phyloP scores from a whole-genome alignment of 192 early-diverging fungal species.

The Pilobolus umbonatus region DNA sequence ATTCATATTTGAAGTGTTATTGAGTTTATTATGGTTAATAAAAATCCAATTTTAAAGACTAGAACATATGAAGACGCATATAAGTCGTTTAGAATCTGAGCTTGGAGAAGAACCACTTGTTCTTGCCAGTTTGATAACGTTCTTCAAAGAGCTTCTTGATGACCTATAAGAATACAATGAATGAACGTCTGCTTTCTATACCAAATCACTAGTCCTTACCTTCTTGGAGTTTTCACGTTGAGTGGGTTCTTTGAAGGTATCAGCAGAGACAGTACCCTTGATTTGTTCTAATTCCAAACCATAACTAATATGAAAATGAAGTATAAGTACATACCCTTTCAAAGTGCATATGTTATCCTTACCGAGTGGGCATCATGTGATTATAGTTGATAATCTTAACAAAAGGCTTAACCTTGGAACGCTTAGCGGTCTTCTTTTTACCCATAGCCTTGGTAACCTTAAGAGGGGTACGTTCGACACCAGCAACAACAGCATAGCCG shows the following conservation, averaged over 20 bases:
- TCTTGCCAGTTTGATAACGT: slow-evolving; percentile 97
- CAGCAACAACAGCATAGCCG: slow-evolving; percentile 97
- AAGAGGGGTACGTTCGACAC: slow-evolving; percentile 94
- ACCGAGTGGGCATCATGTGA: slow-evolving; percentile 99
- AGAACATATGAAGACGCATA: background rate
- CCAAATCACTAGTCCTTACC: slow-evolving; percentile 22
- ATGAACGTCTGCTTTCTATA: background rate
- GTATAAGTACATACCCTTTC: background rate
- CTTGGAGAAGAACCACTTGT: slow-evolving; percentile 99
- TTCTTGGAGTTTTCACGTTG: slow-evolving; percentile 89
- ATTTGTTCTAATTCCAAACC: slow-evolving; percentile 92
- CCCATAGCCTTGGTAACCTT: slow-evolving; percentile 97
- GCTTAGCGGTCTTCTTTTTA: slow-evolving; percentile 92
- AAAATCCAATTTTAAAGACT: background rate
- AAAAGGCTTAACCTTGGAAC: slow-evolving; percentile 98
- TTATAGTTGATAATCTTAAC: slow-evolving; percentile 99
- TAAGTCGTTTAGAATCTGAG: slow-evolving; percentile 76
- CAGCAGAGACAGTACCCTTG: slow-evolving; percentile 80
- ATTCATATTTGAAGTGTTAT: background rate
- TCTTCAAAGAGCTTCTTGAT: slow-evolving; percentile 97
- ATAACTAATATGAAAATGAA: slow-evolving; percentile 53
- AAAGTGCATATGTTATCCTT: slow-evolving; percentile 21
- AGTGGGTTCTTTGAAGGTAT: slow-evolving; percentile 92
- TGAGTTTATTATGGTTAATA: background rate
- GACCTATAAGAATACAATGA: slow-evolving; percentile 30